A percentile compares a stretch with the other conserved stretches of the same genome.
Conservation (phyloP, 2,329 filamentous ascomycete species). For the Leptographium radiaticola region DNA sequence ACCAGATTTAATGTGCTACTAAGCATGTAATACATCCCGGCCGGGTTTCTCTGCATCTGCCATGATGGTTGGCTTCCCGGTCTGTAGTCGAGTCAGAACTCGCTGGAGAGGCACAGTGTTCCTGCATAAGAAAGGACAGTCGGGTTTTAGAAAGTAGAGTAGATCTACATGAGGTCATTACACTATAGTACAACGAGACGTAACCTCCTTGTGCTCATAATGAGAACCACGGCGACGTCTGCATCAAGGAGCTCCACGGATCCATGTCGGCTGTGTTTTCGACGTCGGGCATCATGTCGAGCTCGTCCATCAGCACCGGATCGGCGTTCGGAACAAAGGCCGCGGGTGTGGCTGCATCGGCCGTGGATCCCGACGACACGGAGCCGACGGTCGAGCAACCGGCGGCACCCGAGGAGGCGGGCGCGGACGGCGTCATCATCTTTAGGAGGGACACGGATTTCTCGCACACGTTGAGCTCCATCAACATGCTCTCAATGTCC, state of each 20-base stretch:
- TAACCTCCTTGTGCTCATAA: background rate
- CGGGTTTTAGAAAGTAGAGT: no score
- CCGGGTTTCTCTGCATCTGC: no score
- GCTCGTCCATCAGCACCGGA: background rate
- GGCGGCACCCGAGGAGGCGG: no score
- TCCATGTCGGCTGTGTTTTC: background rate
- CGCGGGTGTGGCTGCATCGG: no score
- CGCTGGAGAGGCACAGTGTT: no score
- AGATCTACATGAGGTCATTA: no score
- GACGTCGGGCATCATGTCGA: background rate
- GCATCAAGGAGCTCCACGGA: slow-evolving; percentile 4
- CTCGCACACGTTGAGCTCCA: background rate
- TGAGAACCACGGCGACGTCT: slow-evolving; percentile 7
- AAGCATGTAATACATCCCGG: background rate
- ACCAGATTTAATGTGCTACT: slow-evolving; percentile 23
- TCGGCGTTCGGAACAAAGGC: background rate
- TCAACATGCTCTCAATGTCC: slow-evolving; percentile 1
- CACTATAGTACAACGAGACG: background rate
- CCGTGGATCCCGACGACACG: no score
- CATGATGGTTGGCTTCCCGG: no score
- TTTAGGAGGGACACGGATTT: background rate
- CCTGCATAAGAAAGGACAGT: no score
- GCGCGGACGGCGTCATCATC: no score
- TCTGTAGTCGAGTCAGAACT: no score
- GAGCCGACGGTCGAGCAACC: no score